Evolutionary conservation across 2,329 filamentous ascomycete species (phyloP), one percentile per base, ranked within the genome.

Genomic region (Colletotrichum sp.): DNA sequence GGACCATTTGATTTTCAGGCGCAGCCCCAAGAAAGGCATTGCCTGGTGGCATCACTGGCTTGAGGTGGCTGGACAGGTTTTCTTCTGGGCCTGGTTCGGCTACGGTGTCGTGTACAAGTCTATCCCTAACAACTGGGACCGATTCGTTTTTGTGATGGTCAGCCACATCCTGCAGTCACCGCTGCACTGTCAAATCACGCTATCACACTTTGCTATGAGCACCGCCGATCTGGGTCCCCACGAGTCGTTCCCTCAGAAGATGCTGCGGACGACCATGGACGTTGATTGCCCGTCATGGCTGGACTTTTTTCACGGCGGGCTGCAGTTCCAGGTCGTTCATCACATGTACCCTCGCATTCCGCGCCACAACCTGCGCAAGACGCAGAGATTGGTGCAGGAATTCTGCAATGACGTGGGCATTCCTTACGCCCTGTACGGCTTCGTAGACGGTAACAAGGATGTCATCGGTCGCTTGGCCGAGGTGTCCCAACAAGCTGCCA

Each of bases 151-250:
- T 83, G 87, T 98, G 80, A 87, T 98, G 83, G 85, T 97, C 81
- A 96, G 94, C 81, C 95, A 98, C 82, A 90, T 95, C 81, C 89
- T 95, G 30, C 95, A 95, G 8, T 94, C 95, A 84, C 94, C 95
- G 4, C 87, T 98, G 67, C 96, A 98, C 83, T 91, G 96, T 13
- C 96, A 98, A 83, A 98, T 98, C 83, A 98, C 95, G 0, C 90
- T 98, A 21, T 97, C 95, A 3, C 96, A 98, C 84, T 98, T 98
- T 84, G 95, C 95, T 78, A 98, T 98, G 96, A 96, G 95, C 79
- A 98, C 96, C 0, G 91, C 95, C 13, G 95, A 98, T 80, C 89
- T 98, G 14, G 96, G 96, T 0, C 92, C 94, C 2, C 89, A 93
- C 68, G 96, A 98, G 83, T 97, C 95, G 0, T 98, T 98, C 83